Base-by-base conservation (phyloP, 768 basidiomycete species). In the Trametes gibbosa region DNA sequence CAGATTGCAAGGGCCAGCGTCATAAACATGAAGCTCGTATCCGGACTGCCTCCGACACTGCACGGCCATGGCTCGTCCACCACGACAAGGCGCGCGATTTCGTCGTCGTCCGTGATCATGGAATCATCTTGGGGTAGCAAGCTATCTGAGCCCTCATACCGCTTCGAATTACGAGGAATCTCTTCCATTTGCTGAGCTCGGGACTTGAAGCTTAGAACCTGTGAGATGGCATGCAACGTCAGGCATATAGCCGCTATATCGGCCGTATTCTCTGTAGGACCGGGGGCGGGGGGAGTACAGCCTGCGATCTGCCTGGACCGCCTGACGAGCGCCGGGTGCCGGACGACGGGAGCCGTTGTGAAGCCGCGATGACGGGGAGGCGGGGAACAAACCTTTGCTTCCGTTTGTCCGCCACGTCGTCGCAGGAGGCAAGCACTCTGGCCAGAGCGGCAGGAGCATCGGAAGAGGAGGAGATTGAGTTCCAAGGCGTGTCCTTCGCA, bases 391-490 rank as follows among this genome's bases (percentile, higher is more conserved):
- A 49, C 34, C 29, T 24, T 23, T 17, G 24, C 50, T 50, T 52
- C 54, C 16, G 35, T 39, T 12, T 23, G n/a, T 50, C 25, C 25
- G 9, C 55, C 25, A 34, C 19, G 19, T 10, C 39, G 19, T 49
- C 55, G 24, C n/a, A 32, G 37, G 37, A 50, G 23, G 21, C 55
- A 32, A 39, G 47, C 21, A 25, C 37, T 8, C 39, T 47, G 37
- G 23, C 19, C 14, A 27, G 47, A 35, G 32, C 24, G 27, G 35
- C 10, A 16, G 32, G 53, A 29, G n/a, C 41, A 51, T 43, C 52
- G 54, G 59, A 61, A 61, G 59, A 19, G n/a, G 14, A 9, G 24
- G 24, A 40, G 50, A 47, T 50, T 34, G 56, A 54, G 58, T 59
- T 53, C 47, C 40, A n/a, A 24, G 29, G 55, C 39, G 9, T 23